phyloP scores from a whole-genome alignment of 1,139 yeast species.

The Candida pseudoviswanathii region DNA sequence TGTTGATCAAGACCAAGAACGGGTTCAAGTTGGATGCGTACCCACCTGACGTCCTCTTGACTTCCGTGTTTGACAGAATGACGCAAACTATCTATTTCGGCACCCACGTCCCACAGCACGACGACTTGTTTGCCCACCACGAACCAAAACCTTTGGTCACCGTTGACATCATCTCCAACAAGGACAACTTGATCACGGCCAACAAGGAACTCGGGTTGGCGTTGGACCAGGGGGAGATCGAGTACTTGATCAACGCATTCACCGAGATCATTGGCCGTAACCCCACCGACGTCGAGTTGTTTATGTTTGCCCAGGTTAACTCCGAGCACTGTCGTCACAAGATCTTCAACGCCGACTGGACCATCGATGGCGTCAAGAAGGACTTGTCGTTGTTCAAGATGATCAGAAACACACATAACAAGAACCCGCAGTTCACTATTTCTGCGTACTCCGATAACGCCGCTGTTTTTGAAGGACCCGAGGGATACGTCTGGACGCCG shows the following conservation, averaged over 20 bases:
- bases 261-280: constrained; percentile 74
- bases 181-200: constrained; percentile 68
- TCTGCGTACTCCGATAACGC: constrained; percentile 98
- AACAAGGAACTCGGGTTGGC: constrained; percentile 90
- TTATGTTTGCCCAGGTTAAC: constrained; percentile 99
- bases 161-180: constrained; percentile 63
- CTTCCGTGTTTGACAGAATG: constrained; percentile 90
- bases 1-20: constrained; percentile 67
- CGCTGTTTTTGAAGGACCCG: constrained; percentile 90
- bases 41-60: constrained; percentile 47
- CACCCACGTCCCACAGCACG: constrained; percentile 57
- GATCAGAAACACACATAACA: constrained; percentile 92
- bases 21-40: constrained; percentile 57
- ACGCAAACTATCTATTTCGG: constrained; percentile 70
- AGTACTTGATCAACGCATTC: constrained; percentile 82
- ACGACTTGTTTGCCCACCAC: constrained; percentile 77
- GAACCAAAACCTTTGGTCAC: constrained; percentile 83
- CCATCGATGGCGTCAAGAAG: constrained; percentile 80
- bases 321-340: constrained; percentile 99
- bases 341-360: constrained; percentile 98
- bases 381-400: constrained; percentile 82
- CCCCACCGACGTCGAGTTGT: constrained; percentile 96
- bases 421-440: constrained; percentile 79
- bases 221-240: constrained; percentile 88
- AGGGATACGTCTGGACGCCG: constrained; percentile 78